Base-by-base conservation (phyloP, 495 filamentous ascomycete genomes). In the Bathelium albidoporum region DNA sequence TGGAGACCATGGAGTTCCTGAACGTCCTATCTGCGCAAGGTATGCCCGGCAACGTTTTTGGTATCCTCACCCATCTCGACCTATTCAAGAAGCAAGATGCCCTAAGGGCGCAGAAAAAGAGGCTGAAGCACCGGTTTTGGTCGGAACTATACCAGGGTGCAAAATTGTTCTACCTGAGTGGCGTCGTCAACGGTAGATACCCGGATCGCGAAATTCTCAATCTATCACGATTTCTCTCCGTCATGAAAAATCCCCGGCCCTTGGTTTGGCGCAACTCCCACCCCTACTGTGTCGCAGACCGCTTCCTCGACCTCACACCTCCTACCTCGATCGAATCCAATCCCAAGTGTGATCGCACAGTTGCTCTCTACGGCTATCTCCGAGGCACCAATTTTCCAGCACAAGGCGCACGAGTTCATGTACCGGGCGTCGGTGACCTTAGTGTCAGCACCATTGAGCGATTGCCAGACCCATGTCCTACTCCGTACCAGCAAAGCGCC, bases 1-100 rank as follows among this genome's bases (percentile, higher is more conserved):
- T 98, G 94, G 94, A 98, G 78, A 98, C 94, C 1, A 97, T 98
- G 95, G 94, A 98, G 74, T 98, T 98, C 68, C 75, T 98, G 70
- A 97, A 96, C 69, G 85, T 95, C 49, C 77, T 97, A 60, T 85
- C 89, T 7, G 82, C 90, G 11, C 93, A 88, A 60, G 94, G 94
- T 73, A 95, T 98, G 90, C 94, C 94, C 10, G 93, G 92, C 64
- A 98, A 98, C 69, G 90, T 98, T 24, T 97, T 97, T 71, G 95
- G 95, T 31, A 91, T 98, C 59, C 81, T 97, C 31, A 97, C 94
- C 16, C 95, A 97, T 81, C 80, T 98, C 43, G 94, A 98, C 74
- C 80, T 97, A 2, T 98, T 97, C 78, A 85, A 85, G 74, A 96
- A 94, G 66, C 94, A 94, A 59, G 90, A 90, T 65, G 87, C 90